Base-by-base conservation (phyloP, 345 rosid genomes). In the Sisymbrium irio region DNA sequence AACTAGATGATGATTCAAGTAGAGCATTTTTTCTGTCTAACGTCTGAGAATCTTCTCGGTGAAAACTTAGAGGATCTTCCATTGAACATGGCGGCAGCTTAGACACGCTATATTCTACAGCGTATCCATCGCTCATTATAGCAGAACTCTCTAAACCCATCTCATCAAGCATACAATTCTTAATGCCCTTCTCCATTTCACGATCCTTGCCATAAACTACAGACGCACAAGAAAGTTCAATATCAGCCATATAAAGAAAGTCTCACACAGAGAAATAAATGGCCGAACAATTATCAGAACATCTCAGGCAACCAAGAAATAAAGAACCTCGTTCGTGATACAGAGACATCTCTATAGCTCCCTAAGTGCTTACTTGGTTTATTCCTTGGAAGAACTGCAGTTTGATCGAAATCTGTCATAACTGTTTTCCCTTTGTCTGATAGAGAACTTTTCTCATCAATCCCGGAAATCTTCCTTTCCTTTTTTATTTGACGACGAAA, bases 81-180 rank as follows among this genome's bases (percentile, higher is more conserved):
- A 15, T 15, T 9, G 73, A 66, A 75, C 54, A 47, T 18, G 61
- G 68, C 20, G 61, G 68, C 36, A 59, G 62, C 73, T 75, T 75
- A 53, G 68, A 67, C 25, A 75, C 78, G 40, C 73, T 59, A 59
- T 75, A 75, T 57, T 57, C 92, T 33, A 64, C 22, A 6, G 57
- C 27, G 33, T 28, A 53, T 33, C 47, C 90, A 71, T 89, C 86
- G 62, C 76, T 58, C 62, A 80, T 86, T 51, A 86, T 84, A 66
- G 87, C 82, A 50, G 79, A 76, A 67, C 84, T 83, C 33, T 53
- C 80, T 72, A 84, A 87, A 75, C 83, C 82, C 85, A 84, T 79
- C 59, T 86, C 93, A 78, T 61, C 81, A 72, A 83, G 25, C 78
- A 82, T 60, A 58, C 49, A 62, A 58, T 78, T 77, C 30, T 77